phyloP scores from a whole-genome alignment of 371 early-diverging fungal species.

The Parasitella parasitica region DNA sequence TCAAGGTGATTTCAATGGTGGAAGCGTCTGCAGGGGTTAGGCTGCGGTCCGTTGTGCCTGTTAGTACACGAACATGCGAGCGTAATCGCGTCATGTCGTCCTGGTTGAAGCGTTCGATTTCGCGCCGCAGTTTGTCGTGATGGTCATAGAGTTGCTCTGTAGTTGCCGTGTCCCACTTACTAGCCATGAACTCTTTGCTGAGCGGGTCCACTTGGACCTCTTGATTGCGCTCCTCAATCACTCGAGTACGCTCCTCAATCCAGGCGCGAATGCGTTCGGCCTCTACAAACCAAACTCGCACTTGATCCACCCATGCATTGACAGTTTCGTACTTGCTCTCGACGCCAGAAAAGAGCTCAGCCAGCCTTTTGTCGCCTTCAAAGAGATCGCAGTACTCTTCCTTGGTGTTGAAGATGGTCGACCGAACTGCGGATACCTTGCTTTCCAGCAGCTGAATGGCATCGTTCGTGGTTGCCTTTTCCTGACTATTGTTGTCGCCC shows the following conservation, averaged over 20 bases:
- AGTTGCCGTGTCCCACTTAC: slow-evolving; percentile 13
- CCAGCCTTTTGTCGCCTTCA: slow-evolving; percentile 14
- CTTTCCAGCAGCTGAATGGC: slow-evolving; percentile 36
- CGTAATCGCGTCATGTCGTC: slow-evolving; percentile 56
- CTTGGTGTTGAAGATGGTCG: slow-evolving; percentile 25
- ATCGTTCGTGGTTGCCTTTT: slow-evolving; percentile 32
- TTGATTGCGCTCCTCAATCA: slow-evolving; percentile 30
- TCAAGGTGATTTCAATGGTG: slow-evolving; percentile 49
- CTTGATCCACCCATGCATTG: slow-evolving; percentile 52
- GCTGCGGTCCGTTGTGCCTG: slow-evolving; percentile 18
- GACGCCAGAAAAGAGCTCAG: slow-evolving; percentile 18
- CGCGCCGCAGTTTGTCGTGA: slow-evolving; percentile 40
- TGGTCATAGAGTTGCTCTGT: slow-evolving; percentile 24
- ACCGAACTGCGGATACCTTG: slow-evolving; percentile 31
- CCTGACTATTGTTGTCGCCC: slow-evolving; percentile 24
- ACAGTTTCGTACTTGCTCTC: slow-evolving; percentile 36
- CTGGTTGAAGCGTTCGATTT: slow-evolving; percentile 49
- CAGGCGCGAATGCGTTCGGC: slow-evolving; percentile 52
- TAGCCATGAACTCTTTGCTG: slow-evolving; percentile 11
- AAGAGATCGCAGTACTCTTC: slow-evolving; percentile 37
- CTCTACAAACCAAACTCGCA: slow-evolving; percentile 54
- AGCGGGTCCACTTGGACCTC: slow-evolving; percentile 32
- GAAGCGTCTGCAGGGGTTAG: slow-evolving; percentile 50
- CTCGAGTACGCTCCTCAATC: slow-evolving; percentile 44
- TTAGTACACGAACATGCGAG: slow-evolving; percentile 41